phyloP scores from a whole-genome alignment of 805 yeast genomes.

The Isabelozyma gotoi region DNA sequence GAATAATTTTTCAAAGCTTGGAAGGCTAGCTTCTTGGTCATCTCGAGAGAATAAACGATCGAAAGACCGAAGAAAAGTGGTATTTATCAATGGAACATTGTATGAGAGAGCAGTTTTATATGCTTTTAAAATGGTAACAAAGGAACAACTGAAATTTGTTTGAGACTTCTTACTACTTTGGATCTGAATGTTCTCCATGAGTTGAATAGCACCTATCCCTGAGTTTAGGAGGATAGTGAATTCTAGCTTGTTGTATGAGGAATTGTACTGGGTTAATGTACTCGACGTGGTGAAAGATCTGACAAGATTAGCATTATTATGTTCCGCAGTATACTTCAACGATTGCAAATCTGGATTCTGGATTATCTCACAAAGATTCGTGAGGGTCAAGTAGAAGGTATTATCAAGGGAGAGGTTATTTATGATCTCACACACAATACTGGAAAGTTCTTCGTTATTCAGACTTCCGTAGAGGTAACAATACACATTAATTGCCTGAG shows the following conservation, averaged over 20 bases:
- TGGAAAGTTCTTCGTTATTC: constrained; percentile 32
- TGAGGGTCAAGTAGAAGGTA: constrained; percentile 24
- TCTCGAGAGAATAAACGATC: constrained; percentile 38
- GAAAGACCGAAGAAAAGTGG: constrained; percentile 40
- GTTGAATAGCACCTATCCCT: constrained; percentile 39
- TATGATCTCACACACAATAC: constrained; percentile 38
- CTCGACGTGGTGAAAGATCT: neutral
- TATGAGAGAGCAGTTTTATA: constrained; percentile 28
- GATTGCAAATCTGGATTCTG: constrained; percentile 20
- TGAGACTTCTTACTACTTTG: constrained; percentile 21
- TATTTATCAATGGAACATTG: constrained; percentile 37
- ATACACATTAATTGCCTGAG: constrained; percentile 40
- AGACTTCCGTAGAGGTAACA: constrained; percentile 38
- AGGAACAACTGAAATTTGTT: constrained; percentile 11
- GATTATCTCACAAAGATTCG: constrained; percentile 17
- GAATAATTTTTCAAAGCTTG: constrained; percentile 22
- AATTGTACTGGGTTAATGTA: neutral
- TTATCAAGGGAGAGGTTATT: constrained; percentile 36
- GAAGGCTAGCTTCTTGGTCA: constrained; percentile 7
- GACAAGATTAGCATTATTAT: neutral
- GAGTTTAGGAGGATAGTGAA: constrained; percentile 16
- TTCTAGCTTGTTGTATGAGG: constrained; percentile 1
- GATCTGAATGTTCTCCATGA: constrained; percentile 31
- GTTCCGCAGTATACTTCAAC: constrained; percentile 1
- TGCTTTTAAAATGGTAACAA: constrained; percentile 31